Conservation (phyloP, 139 green algal species). For the Chlorella vulgaris region DNA sequence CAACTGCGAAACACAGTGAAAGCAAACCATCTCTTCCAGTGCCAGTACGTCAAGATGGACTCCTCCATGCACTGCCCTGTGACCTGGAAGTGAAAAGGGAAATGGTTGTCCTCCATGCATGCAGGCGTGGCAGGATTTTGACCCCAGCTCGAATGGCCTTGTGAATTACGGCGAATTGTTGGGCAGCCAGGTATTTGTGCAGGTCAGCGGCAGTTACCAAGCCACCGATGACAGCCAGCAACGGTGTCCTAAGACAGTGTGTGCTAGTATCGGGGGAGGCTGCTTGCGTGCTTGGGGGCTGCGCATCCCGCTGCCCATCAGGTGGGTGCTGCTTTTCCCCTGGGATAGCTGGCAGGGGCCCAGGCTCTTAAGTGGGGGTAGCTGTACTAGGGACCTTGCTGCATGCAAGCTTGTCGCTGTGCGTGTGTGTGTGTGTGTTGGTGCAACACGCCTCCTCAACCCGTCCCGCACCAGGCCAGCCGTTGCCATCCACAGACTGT, state of each 20-base stretch:
- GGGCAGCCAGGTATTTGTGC: neutral
- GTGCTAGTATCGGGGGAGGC: slow-evolving; percentile 8
- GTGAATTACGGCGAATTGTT: slow-evolving; percentile 13
- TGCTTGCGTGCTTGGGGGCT: neutral
- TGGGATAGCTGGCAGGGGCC: too few species aligned
- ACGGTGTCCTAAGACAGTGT: slow-evolving; percentile 6
- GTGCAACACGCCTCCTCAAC: neutral
- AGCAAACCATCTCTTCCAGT: too few species aligned
- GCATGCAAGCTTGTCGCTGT: neutral
- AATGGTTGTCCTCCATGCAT: neutral
- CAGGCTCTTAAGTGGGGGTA: too few species aligned
- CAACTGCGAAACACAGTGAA: too few species aligned
- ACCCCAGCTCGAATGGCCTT: neutral
- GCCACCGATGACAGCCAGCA: neutral
- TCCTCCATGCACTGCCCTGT: too few species aligned
- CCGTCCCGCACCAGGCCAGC: too few species aligned
- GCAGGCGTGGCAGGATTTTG: slow-evolving; percentile 20
- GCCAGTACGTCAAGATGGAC: too few species aligned
- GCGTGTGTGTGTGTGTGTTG: neutral
- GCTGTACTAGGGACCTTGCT: too few species aligned
- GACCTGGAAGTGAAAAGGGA: too few species aligned
- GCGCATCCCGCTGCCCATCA: neutral
- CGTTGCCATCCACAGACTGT: neutral
- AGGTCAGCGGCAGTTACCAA: slow-evolving; percentile 8
- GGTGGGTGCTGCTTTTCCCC: too few species aligned